Conservation (phyloP, 306 rosid genomes). For the Vicia sativa region DNA sequence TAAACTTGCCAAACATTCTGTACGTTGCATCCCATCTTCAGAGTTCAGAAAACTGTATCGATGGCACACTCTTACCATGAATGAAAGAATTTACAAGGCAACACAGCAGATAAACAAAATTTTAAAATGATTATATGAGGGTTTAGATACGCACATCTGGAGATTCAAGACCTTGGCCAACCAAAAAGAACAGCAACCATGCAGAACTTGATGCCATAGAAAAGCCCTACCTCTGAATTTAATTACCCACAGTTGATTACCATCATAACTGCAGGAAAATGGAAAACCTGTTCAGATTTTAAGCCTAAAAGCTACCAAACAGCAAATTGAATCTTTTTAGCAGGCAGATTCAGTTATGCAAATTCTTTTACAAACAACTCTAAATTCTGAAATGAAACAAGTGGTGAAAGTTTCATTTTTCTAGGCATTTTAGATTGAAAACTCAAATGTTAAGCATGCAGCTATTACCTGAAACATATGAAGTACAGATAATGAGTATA, state of each 20-base stretch:
- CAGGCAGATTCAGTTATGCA: constrained; percentile 9
- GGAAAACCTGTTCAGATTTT: constrained; percentile 21
- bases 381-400: constrained; percentile 21
- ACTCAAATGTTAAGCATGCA: constrained; percentile 20
- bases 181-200: constrained; percentile 83
- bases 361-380: constrained; percentile 14
- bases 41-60: constrained; percentile 18
- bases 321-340: constrained; percentile 13
- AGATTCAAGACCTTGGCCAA: constrained; percentile 87
- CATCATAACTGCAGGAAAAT: constrained; percentile 63
- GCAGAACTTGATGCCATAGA: constrained; percentile 98
- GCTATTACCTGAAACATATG: constrained; percentile 11
- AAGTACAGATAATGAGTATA: background rate
- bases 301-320: constrained; percentile 29
- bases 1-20: constrained; percentile 21
- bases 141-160: constrained; percentile 67
- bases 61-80: constrained; percentile 17
- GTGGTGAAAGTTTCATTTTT: constrained; percentile 8
- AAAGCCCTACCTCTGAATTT: constrained; percentile 86
- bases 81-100: constrained; percentile 15
- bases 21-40: constrained; percentile 10
- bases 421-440: constrained; percentile 20
- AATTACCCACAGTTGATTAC: constrained; percentile 72
- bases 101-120: background rate
- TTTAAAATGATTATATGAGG: constrained; percentile 34